Evolutionary conservation across 257 asterid genomes (phyloP).

Genomic region (Plantago major): DNA sequence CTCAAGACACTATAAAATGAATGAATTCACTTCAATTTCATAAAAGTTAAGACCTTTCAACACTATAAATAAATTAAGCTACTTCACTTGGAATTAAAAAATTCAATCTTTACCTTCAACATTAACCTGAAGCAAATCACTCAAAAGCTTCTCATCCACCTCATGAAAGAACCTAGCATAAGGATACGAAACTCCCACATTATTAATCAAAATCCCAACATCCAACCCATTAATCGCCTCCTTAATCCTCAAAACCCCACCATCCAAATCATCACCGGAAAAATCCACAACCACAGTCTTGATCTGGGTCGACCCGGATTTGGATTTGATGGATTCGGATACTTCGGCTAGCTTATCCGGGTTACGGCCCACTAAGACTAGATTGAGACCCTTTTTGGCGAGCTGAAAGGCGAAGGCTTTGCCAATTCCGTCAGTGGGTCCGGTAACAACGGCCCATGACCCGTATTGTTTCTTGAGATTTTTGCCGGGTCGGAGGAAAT

Average conservation of each 20-base stretch:
- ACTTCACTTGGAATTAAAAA: too few species aligned
- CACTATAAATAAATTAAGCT: too few species aligned
- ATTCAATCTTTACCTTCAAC: conserved; percentile 36
- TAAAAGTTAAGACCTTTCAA: too few species aligned
- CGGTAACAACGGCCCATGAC: conserved; percentile 92
- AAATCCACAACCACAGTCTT: conserved; percentile 82
- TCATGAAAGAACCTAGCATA: conserved; percentile 89
- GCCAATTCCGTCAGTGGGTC: conserved; percentile 97
- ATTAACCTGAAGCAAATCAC: conserved; percentile 77
- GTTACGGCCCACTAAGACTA: conserved; percentile 76
- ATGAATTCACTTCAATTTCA: too few species aligned
- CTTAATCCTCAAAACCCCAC: conserved; percentile 63
- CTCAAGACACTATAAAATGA: conserved; percentile 19
- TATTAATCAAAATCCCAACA: conserved; percentile 75
- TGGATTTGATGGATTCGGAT: conserved; percentile 43
- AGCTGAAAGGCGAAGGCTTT: conserved; percentile 85
- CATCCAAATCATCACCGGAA: conserved; percentile 77
- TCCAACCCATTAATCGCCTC: conserved; percentile 70
- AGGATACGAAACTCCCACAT: conserved; percentile 90
- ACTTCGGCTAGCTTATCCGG: conserved; percentile 75
- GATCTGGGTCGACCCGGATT: conserved; percentile 62
- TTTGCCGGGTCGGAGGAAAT: conserved; percentile 74
- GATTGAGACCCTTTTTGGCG: conserved; percentile 65
- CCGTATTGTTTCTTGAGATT: conserved; percentile 85
- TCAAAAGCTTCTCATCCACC: conserved; percentile 74